phyloP scores from a whole-genome alignment of 2,329 filamentous ascomycete genomes.

The Diaporthe australafricana region DNA sequence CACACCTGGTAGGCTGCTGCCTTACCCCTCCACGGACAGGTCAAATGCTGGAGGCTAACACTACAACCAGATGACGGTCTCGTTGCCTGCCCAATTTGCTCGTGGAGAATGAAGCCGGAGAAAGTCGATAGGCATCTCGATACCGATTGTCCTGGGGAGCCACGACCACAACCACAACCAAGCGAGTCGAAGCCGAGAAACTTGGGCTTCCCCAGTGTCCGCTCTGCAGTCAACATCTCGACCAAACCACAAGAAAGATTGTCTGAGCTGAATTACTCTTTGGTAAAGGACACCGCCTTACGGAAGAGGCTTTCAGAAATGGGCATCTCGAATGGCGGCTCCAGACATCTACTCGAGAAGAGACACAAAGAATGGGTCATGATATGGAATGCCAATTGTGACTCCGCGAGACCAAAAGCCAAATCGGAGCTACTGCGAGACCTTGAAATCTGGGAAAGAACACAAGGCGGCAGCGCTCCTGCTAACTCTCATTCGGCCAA shows the following conservation, averaged over 20 bases:
- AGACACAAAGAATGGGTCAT: constrained; percentile 95
- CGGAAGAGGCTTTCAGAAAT: constrained; percentile 85
- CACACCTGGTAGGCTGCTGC: constrained; percentile 43
- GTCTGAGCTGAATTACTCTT: constrained; percentile 85
- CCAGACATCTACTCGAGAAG: constrained; percentile 76
- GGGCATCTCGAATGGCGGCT: constrained; percentile 79
- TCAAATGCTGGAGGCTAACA: not conserved
- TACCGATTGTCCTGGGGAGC: constrained; percentile 59
- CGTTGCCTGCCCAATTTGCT: constrained; percentile 87
- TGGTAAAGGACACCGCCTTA: constrained; percentile 83
- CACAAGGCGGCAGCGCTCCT: constrained; percentile 73
- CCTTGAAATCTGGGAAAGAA: constrained; percentile 87
- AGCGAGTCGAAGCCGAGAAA: constrained; percentile 42
- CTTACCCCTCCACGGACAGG: too few species aligned
- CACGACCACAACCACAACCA: constrained; percentile 45
- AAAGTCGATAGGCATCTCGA: constrained; percentile 87
- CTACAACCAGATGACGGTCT: constrained; percentile 73
- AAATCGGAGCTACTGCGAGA: constrained; percentile 81
- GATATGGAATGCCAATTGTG: constrained; percentile 96
- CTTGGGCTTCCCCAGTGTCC: not conserved
- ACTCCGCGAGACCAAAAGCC: constrained; percentile 78
- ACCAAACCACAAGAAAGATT: constrained; percentile 69
- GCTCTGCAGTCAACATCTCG: constrained; percentile 39
- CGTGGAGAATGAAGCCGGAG: constrained; percentile 80
- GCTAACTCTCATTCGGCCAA: constrained; percentile 50